phyloP scores from a whole-genome alignment of 208 protist species.

The Blechomonas ayalai region DNA sequence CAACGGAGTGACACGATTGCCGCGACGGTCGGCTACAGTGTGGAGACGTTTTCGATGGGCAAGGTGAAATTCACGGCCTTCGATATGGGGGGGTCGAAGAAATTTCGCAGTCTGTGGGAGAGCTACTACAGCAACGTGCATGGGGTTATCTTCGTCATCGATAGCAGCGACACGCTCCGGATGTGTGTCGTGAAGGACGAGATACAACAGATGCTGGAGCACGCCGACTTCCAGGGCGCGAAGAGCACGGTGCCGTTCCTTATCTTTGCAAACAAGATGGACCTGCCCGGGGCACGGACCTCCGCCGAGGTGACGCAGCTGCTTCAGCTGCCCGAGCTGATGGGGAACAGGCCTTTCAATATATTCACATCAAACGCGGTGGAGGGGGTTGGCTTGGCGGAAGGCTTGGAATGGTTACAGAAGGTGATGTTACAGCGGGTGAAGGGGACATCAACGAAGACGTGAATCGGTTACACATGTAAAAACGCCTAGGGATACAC shows the following conservation, averaged over 20 bases:
- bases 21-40: constrained; percentile 95
- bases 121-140: constrained; percentile 96
- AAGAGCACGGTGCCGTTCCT: constrained; percentile 69
- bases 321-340: constrained; percentile 56
- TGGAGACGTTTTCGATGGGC: constrained; percentile 91
- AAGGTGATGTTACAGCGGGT: constrained; percentile 26
- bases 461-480: not conserved
- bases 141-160: constrained; percentile 92
- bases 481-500: not conserved
- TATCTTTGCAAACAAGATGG: constrained; percentile 92
- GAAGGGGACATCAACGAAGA: constrained; percentile 24
- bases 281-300: constrained; percentile 75
- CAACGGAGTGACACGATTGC: constrained; percentile 90
- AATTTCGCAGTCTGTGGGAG: constrained; percentile 94
- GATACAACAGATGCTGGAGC: constrained; percentile 63
- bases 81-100: constrained; percentile 98
- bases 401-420: constrained; percentile 74
- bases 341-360: constrained; percentile 73
- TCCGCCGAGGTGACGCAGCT: constrained; percentile 73
- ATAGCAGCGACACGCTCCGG: constrained; percentile 85
- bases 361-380: constrained; percentile 78
- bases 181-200: constrained; percentile 85
- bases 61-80: constrained; percentile 96
- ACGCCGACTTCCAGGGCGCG: constrained; percentile 33
- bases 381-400: constrained; percentile 46